These are phyloP conservation scores for Eucalyptus sp. DNA, from an alignment of 345 rosid species.

Conservation along the genomic window DNA sequence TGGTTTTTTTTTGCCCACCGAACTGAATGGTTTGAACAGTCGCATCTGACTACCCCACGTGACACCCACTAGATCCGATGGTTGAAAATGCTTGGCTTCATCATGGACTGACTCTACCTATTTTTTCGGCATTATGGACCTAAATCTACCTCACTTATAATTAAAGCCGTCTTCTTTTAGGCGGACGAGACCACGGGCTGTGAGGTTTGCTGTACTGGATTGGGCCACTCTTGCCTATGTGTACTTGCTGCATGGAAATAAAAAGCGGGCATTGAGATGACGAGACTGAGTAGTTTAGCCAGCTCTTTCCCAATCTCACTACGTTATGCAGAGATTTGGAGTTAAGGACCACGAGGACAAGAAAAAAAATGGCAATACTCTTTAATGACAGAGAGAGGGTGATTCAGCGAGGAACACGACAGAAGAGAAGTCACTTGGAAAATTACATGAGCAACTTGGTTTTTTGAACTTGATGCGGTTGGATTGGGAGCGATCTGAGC, in stretches of 20 bases:
- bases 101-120: background rate
- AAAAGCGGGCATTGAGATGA: background rate
- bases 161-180: no score
- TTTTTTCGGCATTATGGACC: background rate
- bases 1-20: no score
- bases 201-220: background rate
- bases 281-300: background rate
- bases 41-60: accelerated
- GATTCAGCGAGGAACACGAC: background rate
- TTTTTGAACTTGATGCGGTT: background rate
- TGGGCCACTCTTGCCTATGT: background rate
- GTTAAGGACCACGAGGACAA: background rate
- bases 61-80: background rate
- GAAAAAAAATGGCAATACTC: background rate
- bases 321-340: background rate
- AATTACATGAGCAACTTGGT: background rate
- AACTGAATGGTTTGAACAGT: no score
- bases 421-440: background rate
- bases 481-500: background rate
- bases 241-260: background rate
- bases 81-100: background rate
- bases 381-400: background rate
- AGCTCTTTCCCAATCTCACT: background rate
- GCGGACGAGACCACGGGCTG: background rate
- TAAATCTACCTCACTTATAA: background rate